Conservation (phyloP, 2,329 filamentous ascomycete genomes). For the Aspergillus sp. region DNA sequence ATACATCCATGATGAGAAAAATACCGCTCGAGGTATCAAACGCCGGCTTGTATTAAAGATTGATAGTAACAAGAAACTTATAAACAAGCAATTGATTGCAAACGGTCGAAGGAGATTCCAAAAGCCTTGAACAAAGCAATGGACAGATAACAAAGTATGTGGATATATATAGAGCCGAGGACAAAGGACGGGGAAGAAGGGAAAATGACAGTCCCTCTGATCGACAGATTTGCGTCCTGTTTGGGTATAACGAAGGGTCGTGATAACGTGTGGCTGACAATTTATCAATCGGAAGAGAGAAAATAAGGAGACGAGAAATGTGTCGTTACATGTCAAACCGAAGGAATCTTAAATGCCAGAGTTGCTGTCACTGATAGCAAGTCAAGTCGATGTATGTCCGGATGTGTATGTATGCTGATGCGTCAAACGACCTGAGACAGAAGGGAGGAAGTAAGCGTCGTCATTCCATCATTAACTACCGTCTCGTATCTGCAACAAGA, state of each 20-base stretch:
- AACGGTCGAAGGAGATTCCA: neutral
- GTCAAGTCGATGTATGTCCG: no score
- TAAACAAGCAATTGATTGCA: neutral
- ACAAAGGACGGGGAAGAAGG: no score
- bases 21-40: neutral
- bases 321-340: no score
- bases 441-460: neutral
- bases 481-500: neutral
- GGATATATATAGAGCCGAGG: no score
- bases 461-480: neutral
- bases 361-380: no score
- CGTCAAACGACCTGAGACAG: neutral
- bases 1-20: neutral
- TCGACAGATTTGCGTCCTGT: neutral
- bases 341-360: no score
- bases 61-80: neutral
- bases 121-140: neutral
- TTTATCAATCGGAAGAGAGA: no score
- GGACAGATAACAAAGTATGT: no score
- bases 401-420: neutral
- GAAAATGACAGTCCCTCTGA: neutral
- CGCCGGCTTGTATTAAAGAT: no score
- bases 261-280: neutral
- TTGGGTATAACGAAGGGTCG: neutral
- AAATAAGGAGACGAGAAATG: no score